A percentile compares a stretch with the other conserved stretches of the same genome.
phyloP scores from a whole-genome alignment of 2,329 filamentous ascomycete genomes.

The Claviceps maximensis region DNA sequence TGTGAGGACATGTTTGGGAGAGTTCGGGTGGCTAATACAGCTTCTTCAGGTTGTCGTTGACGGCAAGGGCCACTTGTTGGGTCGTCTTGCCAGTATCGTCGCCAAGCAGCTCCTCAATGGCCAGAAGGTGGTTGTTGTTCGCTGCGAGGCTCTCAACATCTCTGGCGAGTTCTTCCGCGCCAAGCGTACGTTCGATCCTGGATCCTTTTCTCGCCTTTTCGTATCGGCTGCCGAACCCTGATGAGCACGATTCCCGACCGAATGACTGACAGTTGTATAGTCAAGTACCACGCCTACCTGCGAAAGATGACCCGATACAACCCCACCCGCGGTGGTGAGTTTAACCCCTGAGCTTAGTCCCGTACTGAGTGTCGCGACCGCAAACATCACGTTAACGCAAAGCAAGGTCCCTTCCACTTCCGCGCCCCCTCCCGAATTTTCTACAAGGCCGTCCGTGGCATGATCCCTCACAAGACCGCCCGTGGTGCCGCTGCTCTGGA shows the following conservation, averaged over 20 bases:
- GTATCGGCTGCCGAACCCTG: not conserved
- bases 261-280: conserved; percentile 47
- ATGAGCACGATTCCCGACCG: conserved; percentile 5
- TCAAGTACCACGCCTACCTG: conserved; percentile 99
- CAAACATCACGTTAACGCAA: conserved; percentile 13
- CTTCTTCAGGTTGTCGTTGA: conserved; percentile 79
- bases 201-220: not conserved
- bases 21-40: conserved; percentile 13
- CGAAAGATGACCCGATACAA: conserved; percentile 99
- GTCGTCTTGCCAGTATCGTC: conserved; percentile 93
- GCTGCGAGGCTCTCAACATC: conserved; percentile 99
- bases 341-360: conserved; percentile 6
- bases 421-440: conserved; percentile 98
- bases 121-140: conserved; percentile 98
- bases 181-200: conserved; percentile 72
- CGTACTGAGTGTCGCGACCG: conserved; percentile 13
- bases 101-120: conserved; percentile 98
- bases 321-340: conserved; percentile 91
- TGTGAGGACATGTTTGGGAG: not conserved
- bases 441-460: conserved; percentile 99
- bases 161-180: conserved; percentile 99
- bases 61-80: conserved; percentile 99
- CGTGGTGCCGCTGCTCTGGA: conserved; percentile 92
- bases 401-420: conserved; percentile 95
- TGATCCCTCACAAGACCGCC: conserved; percentile 99